These are phyloP conservation scores for Talaromyces liani DNA, from an alignment of 495 filamentous ascomycete genomes.

Conservation along the genomic window DNA sequence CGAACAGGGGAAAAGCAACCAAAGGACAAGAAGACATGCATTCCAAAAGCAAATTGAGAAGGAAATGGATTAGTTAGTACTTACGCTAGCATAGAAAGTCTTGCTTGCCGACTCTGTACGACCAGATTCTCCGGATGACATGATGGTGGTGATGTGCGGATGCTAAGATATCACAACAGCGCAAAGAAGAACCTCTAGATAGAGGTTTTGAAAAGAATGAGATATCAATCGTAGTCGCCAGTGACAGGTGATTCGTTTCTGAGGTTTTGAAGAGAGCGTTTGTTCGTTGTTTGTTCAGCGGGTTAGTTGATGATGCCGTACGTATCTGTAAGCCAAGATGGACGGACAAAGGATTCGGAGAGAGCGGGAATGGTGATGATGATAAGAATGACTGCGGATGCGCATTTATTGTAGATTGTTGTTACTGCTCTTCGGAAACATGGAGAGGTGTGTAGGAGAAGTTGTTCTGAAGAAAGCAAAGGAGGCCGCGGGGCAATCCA, in stretches of 20 bases:
- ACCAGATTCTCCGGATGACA: constrained; percentile 12
- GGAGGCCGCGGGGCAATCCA: background rate
- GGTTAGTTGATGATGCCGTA: background rate
- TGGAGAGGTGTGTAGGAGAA: background rate
- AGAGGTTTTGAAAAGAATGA: background rate
- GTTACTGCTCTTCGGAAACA: background rate
- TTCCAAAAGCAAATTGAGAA: background rate
- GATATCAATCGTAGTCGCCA: background rate
- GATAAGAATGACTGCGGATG: background rate
- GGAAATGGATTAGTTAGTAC: constrained; percentile 11
- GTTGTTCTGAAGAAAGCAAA: background rate
- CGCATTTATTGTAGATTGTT: background rate
- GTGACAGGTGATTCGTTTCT: background rate
- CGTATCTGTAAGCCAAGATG: background rate
- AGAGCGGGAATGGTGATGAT: background rate
- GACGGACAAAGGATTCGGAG: background rate
- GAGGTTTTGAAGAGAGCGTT: background rate
- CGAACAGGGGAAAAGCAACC: background rate
- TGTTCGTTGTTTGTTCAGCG: background rate
- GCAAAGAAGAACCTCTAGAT: background rate
- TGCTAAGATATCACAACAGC: background rate
- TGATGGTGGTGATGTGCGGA: constrained; percentile 1
- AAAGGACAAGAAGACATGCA: constrained; percentile 2
- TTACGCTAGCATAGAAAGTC: constrained; percentile 29
- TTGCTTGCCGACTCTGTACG: constrained; percentile 20